A percentile compares a stretch with the other conserved stretches of the same genome.
Evolutionary conservation across 1,284 basidiomycete genomes (phyloP).

Genomic region (Cutaneotrichosporon spelunceum): DNA sequence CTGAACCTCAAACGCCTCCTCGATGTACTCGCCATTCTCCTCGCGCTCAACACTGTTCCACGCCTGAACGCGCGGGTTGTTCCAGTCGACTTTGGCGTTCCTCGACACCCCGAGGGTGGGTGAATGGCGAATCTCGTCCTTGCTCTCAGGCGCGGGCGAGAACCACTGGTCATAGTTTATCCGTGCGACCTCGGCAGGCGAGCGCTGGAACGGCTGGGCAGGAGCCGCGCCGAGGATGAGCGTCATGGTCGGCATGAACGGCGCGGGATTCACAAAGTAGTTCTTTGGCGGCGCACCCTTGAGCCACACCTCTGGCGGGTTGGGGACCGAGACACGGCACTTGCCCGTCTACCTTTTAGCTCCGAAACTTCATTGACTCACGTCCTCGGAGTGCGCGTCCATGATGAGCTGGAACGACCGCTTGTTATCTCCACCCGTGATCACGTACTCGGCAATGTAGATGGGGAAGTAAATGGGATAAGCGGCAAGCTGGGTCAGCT

Average conservation of each 20-base stretch:
- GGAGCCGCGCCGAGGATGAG: constrained; percentile 21
- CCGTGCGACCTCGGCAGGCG: constrained; percentile 9
- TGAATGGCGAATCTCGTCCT: constrained; percentile 27
- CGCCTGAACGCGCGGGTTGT: constrained; percentile 39
- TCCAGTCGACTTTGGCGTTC: constrained; percentile 35
- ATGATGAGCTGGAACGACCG: constrained; percentile 39
- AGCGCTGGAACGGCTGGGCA: constrained; percentile 7
- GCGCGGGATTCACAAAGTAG: constrained; percentile 40
- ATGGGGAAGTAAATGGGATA: constrained; percentile 51
- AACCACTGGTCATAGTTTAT: constrained; percentile 34
- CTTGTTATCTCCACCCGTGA: constrained; percentile 26
- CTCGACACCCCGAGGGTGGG: constrained; percentile 29
- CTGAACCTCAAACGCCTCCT: constrained; percentile 28
- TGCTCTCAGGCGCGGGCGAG: constrained; percentile 29
- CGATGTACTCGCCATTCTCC: constrained; percentile 40
- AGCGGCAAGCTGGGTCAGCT: constrained; percentile 35
- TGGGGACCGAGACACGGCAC: constrained; percentile 39
- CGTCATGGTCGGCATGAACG: constrained; percentile 33
- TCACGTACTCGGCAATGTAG: constrained; percentile 47
- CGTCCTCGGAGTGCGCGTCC: constrained; percentile 43
- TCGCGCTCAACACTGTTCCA: constrained; percentile 37
- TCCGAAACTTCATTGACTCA: constrained; percentile 25
- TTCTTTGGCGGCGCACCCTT: constrained; percentile 31
- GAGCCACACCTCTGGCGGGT: constrained; percentile 32
- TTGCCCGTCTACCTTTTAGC: constrained; percentile 24